These are phyloP conservation scores for Hypholoma sublateritium DNA, from an alignment of 768 basidiomycete species.

Conservation along the genomic window DNA sequence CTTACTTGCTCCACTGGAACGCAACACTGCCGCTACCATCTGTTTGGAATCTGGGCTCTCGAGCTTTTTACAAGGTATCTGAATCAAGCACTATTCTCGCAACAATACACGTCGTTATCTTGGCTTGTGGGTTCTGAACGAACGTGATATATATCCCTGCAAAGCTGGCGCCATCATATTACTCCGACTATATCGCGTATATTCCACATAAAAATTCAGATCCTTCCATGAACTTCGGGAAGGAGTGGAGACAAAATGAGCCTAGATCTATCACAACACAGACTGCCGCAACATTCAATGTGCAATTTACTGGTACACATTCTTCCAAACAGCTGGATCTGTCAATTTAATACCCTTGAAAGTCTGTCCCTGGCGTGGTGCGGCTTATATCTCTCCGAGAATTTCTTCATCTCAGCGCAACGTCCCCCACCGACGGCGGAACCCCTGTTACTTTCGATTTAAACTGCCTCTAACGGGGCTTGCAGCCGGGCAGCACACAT, in stretches of 20 bases:
- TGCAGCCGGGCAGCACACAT: neutral
- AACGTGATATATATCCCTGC: neutral
- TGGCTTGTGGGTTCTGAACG: no score
- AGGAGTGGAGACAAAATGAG: neutral
- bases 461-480: neutral
- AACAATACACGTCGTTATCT: no score
- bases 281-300: neutral
- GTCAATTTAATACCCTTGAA: neutral
- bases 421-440: neutral
- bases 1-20: neutral
- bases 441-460: neutral
- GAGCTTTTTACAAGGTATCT: no score
- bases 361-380: neutral
- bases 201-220: neutral
- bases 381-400: neutral
- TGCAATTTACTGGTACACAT: neutral
- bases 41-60: neutral
- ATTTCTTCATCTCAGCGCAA: neutral
- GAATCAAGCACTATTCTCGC: no score
- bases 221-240: neutral
- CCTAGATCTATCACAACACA: neutral
- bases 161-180: no score
- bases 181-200: neutral
- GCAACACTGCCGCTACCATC: neutral
- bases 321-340: neutral